A percentile compares a stretch with the other conserved stretches of the same genome.
These are phyloP conservation scores for Euphrasia confusa DNA, from an alignment of 257 asterid species.

Conservation along the genomic window DNA sequence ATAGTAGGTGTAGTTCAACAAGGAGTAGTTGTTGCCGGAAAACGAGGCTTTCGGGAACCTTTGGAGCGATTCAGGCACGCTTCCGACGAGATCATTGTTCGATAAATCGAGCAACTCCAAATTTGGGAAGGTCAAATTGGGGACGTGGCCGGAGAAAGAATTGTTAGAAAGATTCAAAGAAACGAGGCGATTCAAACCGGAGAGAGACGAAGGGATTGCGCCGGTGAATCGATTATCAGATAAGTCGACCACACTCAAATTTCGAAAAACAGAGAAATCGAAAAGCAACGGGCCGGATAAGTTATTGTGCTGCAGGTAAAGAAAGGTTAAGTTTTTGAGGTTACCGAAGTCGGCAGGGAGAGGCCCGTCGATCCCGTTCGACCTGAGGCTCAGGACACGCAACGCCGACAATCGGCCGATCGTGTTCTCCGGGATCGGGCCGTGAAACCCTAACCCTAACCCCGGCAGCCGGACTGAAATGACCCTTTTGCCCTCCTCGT, in stretches of 20 bases:
- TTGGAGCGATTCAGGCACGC: constrained; percentile 74
- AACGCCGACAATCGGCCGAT: constrained; percentile 68
- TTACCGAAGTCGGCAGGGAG: constrained; percentile 71
- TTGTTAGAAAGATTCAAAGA: constrained; percentile 70
- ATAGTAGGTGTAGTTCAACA: constrained; percentile 29
- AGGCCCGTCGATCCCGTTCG: constrained; percentile 69
- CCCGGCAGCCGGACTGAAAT: constrained; percentile 72
- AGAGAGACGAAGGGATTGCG: constrained; percentile 49
- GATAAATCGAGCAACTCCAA: constrained; percentile 69
- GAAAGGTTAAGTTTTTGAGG: constrained; percentile 59
- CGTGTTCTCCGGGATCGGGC: constrained; percentile 70
- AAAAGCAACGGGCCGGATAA: constrained; percentile 72
- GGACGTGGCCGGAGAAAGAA: constrained; percentile 59
- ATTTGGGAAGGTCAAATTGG: constrained; percentile 48
- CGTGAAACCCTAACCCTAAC: constrained; percentile 80
- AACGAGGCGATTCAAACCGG: constrained; percentile 49
- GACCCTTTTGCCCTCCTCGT: constrained; percentile 70
- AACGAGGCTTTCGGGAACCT: constrained; percentile 69
- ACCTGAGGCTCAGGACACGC: constrained; percentile 97
- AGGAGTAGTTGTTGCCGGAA: constrained; percentile 54
- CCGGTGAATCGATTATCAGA: constrained; percentile 71
- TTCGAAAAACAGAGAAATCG: constrained; percentile 72
- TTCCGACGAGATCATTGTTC: constrained; percentile 63
- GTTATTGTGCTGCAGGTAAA: constrained; percentile 80
- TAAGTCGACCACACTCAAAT: constrained; percentile 50